Evolutionary conservation across 2,329 filamentous ascomycete species (phyloP).

Genomic region (Fusarium sp.): DNA sequence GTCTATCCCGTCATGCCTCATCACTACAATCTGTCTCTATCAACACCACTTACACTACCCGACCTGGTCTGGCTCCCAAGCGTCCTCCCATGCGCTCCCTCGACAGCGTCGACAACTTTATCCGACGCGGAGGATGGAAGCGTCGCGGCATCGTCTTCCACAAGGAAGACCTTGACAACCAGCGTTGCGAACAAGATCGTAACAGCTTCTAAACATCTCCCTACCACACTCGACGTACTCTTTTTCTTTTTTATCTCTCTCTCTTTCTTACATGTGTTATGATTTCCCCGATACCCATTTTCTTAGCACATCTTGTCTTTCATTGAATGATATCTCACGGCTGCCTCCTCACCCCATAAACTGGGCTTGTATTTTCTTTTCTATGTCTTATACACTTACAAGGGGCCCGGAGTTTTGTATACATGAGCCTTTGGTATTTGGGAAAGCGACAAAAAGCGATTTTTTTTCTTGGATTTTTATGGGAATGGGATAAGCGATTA

Average conservation of each 20-base stretch:
- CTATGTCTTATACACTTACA: constrained; percentile 18
- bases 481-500: constrained; percentile 29
- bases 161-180: constrained; percentile 52
- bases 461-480: constrained; percentile 12
- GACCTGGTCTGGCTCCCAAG: constrained; percentile 44
- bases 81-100: constrained; percentile 57
- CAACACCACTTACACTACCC: constrained; percentile 54
- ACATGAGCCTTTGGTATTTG: constrained; percentile 22
- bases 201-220: constrained; percentile 43
- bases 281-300: constrained; percentile 48
- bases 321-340: constrained; percentile 24
- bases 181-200: constrained; percentile 36
- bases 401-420: constrained; percentile 34
- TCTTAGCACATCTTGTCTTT: constrained; percentile 28
- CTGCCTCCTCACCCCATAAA: constrained; percentile 18
- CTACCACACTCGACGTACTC: constrained; percentile 9
- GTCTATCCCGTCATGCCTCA: constrained; percentile 41
- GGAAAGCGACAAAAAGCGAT: constrained; percentile 43
- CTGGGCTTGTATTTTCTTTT: constrained; percentile 26
- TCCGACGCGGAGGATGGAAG: constrained; percentile 61
- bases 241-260: constrained; percentile 9
- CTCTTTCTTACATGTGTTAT: constrained; percentile 28
- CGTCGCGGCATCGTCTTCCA: constrained; percentile 59
- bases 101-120: constrained; percentile 58
- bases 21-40: constrained; percentile 48